A percentile compares a stretch with the other conserved stretches of the same genome.
These are phyloP conservation scores for Aspergillus alliaceus DNA, from an alignment of 2,329 filamentous ascomycete genomes.

Conservation along the genomic window DNA sequence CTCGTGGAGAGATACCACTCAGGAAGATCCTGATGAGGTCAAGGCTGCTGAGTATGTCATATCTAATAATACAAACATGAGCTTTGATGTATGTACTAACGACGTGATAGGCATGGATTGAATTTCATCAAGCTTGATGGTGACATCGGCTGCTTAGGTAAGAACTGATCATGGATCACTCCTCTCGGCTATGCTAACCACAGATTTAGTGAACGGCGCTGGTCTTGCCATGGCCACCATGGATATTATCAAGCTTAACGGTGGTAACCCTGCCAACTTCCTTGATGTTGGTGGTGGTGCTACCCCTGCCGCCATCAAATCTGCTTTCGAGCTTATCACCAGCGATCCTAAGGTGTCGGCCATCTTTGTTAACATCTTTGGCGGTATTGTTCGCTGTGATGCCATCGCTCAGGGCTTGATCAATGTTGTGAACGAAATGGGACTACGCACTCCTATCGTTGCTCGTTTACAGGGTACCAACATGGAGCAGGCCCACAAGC, in stretches of 20 bases:
- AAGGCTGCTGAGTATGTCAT: conserved; percentile 77
- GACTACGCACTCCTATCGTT: conserved; percentile 95
- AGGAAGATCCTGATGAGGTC: conserved; percentile 97
- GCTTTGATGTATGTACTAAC: conserved; percentile 8
- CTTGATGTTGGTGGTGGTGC: conserved; percentile 97
- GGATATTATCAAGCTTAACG: conserved; percentile 99
- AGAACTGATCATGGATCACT: conserved; percentile 9
- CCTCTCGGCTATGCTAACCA: conserved; percentile 8
- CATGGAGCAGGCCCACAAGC: conserved; percentile 87
- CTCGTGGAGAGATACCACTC: conserved; percentile 85
- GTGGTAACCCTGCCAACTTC: conserved; percentile 95
- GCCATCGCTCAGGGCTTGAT: conserved; percentile 96
- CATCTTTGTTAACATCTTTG: conserved; percentile 99
- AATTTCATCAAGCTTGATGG: conserved; percentile 99
- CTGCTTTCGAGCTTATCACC: conserved; percentile 98
- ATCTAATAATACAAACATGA: neutral
- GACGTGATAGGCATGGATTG: conserved; percentile 61
- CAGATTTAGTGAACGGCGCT: conserved; percentile 77
- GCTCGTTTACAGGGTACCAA: conserved; percentile 97
- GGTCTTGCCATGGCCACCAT: conserved; percentile 99
- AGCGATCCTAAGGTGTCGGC: conserved; percentile 97
- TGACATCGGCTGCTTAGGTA: conserved; percentile 88
- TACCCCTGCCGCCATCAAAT: conserved; percentile 92
- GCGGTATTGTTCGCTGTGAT: conserved; percentile 97
- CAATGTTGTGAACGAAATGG: conserved; percentile 89